Evolutionary conservation across 306 rosid genomes (phyloP).

Genomic region (Malus fusca): DNA sequence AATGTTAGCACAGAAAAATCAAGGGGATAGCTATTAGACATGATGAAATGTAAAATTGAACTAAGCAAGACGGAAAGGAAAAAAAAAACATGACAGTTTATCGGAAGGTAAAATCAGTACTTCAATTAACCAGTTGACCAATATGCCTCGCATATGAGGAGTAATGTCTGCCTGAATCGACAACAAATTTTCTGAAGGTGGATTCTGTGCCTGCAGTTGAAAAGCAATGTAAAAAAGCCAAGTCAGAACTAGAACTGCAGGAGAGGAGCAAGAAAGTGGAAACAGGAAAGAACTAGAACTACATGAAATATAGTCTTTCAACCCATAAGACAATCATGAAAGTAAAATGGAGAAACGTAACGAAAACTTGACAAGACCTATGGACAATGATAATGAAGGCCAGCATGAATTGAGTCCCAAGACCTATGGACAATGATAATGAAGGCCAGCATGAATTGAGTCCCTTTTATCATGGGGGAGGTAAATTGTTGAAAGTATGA

Average conservation of each 20-base stretch:
- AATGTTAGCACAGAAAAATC: constrained; percentile 11
- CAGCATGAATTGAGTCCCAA: not conserved
- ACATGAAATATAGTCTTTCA: not conserved
- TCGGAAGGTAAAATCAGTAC: constrained; percentile 28
- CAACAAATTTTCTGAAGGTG: constrained; percentile 51
- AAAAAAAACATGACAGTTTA: constrained; percentile 3
- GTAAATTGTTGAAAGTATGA: not conserved
- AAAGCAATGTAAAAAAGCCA: constrained; percentile 4
- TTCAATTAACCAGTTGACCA: constrained; percentile 91
- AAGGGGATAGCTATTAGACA: not conserved
- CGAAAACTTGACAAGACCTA: not conserved
- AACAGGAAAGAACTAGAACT: not conserved
- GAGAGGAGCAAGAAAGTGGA: not conserved
- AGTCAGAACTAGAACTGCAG: not conserved
- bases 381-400: not conserved
- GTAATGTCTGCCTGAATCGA: constrained; percentile 60
- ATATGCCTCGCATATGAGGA: constrained; percentile 71
- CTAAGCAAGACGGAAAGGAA: not conserved
- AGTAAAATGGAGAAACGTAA: not conserved
- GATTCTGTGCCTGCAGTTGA: constrained; percentile 52
- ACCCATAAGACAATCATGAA: not conserved
- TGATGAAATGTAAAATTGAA: not conserved
- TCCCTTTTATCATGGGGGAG: not conserved
- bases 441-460: not conserved
- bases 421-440: not conserved